phyloP scores from a whole-genome alignment of 2,329 filamentous ascomycete genomes.

The Talaromyces sp. region DNA sequence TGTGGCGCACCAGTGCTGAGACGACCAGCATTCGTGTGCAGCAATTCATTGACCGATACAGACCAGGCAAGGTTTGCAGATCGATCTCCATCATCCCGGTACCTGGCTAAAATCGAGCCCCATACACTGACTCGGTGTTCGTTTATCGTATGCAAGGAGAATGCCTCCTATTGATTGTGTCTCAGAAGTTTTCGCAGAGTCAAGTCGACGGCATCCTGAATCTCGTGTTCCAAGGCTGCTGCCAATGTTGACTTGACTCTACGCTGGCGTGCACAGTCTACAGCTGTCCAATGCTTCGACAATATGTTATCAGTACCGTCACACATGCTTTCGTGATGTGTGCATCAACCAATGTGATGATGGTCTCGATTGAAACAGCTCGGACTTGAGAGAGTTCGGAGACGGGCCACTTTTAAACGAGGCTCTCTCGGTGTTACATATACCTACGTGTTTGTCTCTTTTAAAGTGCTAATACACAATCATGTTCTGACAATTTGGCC shows the following conservation, averaged over 20 bases:
- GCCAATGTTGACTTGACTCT: neutral
- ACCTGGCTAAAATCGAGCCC: neutral
- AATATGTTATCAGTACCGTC: neutral
- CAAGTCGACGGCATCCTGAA: neutral
- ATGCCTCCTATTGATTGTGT: slow-evolving; percentile 6
- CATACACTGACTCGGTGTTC: neutral
- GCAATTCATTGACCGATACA: neutral
- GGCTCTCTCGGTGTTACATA: neutral
- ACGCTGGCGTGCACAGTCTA: neutral
- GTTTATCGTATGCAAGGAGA: slow-evolving; percentile 8
- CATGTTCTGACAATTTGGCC: neutral
- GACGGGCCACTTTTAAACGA: neutral
- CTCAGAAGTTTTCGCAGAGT: neutral
- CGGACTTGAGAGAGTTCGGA: neutral
- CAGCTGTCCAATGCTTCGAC: neutral
- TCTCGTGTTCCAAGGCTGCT: neutral
- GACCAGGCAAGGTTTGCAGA: neutral
- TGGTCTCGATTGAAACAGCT: neutral
- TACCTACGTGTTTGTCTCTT: neutral
- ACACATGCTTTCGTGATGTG: neutral
- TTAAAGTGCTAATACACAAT: neutral
- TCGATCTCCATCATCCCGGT: neutral
- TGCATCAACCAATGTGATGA: neutral
- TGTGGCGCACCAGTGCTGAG: neutral
- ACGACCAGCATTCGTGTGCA: neutral